Evolutionary conservation across 495 filamentous ascomycete genomes (phyloP).

Genomic region (Cercophora samala): DNA sequence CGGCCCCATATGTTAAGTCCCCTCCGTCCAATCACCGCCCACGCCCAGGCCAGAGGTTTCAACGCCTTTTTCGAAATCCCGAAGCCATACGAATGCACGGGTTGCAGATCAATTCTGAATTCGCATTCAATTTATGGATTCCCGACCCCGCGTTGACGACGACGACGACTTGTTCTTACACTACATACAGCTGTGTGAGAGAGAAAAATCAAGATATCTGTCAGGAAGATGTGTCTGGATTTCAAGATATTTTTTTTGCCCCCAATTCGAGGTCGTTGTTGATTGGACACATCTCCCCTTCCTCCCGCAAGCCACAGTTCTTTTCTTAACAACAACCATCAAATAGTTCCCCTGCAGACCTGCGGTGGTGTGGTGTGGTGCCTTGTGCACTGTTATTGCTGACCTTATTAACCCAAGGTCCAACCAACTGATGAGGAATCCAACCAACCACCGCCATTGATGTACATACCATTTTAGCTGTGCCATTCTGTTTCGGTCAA

Average conservation of each 20-base stretch:
- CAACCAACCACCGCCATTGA: too few relatives aligned
- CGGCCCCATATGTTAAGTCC: neutral
- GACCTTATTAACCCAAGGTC: neutral
- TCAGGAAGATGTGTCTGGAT: neutral
- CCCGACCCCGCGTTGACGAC: neutral
- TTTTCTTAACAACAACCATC: neutral
- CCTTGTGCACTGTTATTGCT: neutral
- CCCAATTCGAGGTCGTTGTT: neutral
- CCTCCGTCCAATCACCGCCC: neutral
- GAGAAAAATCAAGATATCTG: neutral
- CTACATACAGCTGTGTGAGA: too few relatives aligned
- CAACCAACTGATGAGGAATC: neutral
- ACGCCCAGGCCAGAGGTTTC: neutral
- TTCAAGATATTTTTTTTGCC: too few relatives aligned
- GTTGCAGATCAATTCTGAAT: slow-evolving; percentile 6
- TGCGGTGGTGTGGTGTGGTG: neutral
- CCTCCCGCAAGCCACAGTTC: neutral
- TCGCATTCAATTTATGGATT: neutral
- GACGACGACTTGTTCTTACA: too few relatives aligned
- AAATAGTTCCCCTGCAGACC: neutral
- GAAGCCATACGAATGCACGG: neutral
- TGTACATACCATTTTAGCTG: too few relatives aligned
- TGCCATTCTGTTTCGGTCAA: neutral
- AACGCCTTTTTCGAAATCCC: neutral
- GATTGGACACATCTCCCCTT: neutral